Base-by-base conservation (phyloP, 1,284 basidiomycete genomes). In the Marasmius sp. region DNA sequence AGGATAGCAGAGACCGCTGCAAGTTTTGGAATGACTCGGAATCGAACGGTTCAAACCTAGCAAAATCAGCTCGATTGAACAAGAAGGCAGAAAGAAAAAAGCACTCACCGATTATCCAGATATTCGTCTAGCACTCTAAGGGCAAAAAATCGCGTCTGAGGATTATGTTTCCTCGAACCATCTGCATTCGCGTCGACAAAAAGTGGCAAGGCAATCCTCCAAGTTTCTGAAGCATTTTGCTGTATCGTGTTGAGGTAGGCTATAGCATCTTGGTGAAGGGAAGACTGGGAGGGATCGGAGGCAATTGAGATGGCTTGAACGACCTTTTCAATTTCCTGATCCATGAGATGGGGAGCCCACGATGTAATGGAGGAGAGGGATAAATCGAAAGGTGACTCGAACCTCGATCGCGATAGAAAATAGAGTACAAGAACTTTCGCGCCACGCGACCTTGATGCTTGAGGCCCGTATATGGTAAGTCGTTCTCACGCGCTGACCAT, bases 111-210 rank as follows among this genome's bases (percentile, higher is more conserved):
- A 74, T 89, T 89, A 69, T 93, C 92, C 63, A 96, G 81, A 71
- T 93, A 94, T 60, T 94, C 92, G 65, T 94, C 92, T 61, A 97
- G 75, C 61, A 97, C 86, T 64, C 93, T 86, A 66, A 97, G 79
- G 27, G 90, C 92, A 74, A 92, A 95, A 78, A 96, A 92, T 61
- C 94, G 84, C 47, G 85, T 91, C 70, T 94, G 87, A 51, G 86
- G 75, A 22, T 86, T 85, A 74, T 93, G 85, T 75, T 88, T 91
- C 69, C 85, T 80, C 37, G 74, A 68, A 36, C 87, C 87, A 66
- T 86, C 84, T 36, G 82, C 69, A 54, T 79, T 79, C 47, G 77
- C 74, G 67, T 89, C 89, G 48, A 88, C 81, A 72, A 94, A 95
- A 39, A 95, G 77, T 22, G 83, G 79, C 64, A 95, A 81, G 39